A percentile compares a stretch with the other conserved stretches of the same genome.
These are phyloP conservation scores for Aegilops speltoides DNA, from an alignment of 176 grass and related monocot genomes.

Conservation along the genomic window DNA sequence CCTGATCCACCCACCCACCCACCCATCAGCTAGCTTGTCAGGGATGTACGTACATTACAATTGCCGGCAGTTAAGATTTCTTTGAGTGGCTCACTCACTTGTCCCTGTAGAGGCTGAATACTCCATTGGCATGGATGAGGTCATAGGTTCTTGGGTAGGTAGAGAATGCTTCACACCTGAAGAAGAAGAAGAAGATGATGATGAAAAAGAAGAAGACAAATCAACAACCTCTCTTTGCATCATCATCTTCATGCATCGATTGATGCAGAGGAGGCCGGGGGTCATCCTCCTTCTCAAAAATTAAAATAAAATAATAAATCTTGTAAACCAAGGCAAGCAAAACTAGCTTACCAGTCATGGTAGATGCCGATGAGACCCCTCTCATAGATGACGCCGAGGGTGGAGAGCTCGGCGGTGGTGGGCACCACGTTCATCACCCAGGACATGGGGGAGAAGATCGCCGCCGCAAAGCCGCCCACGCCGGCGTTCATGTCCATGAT, in stretches of 20 bases:
- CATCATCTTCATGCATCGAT: background rate
- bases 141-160: constrained; percentile 97
- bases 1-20: constrained; percentile 19
- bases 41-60: too few species aligned
- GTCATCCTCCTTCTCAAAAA: too few species aligned
- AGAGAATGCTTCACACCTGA: constrained; percentile 96
- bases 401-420: constrained; percentile 57
- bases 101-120: constrained; percentile 73
- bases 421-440: constrained; percentile 97
- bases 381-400: constrained; percentile 72
- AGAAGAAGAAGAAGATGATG: background rate
- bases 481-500: constrained; percentile 98
- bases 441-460: constrained; percentile 67
- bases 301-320: too few species aligned
- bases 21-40: background rate
- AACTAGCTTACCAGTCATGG: constrained; percentile 66
- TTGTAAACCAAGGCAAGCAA: background rate
- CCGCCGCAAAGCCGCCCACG: constrained; percentile 77
- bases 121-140: constrained; percentile 77
- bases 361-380: constrained; percentile 88
- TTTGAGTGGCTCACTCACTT: constrained; percentile 50
- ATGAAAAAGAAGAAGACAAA: constrained; percentile 29
- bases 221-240: background rate
- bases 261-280: too few species aligned
- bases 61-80: background rate